phyloP scores from a whole-genome alignment of 345 rosid genomes.

The Eucalyptus guilfoylei region DNA sequence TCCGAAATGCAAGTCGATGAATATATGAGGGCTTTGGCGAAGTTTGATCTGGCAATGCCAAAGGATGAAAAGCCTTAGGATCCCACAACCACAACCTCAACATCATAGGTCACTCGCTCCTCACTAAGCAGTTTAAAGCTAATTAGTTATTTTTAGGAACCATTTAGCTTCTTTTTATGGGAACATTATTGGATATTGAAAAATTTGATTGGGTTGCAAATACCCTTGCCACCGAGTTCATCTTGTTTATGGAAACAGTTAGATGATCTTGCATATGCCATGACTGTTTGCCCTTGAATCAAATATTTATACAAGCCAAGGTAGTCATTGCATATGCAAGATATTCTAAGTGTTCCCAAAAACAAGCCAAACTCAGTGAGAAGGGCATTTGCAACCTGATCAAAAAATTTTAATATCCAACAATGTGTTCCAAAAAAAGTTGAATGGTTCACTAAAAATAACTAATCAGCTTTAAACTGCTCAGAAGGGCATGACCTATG shows the following conservation, averaged over 20 bases:
- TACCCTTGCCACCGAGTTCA: neutral
- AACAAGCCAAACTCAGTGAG: no score
- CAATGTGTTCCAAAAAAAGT: no score
- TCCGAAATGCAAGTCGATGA: neutral
- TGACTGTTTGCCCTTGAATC: neutral
- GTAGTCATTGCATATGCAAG: neutral
- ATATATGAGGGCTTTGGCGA: neutral
- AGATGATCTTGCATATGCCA: neutral
- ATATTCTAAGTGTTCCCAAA: neutral
- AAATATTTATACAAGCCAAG: neutral
- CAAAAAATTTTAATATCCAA: no score
- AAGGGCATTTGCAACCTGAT: no score
- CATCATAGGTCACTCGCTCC: neutral
- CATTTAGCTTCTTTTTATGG: neutral
- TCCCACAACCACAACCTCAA: neutral
- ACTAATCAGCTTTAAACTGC: neutral
- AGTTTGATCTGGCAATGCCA: neutral
- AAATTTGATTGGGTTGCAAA: neutral
- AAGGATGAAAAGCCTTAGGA: neutral
- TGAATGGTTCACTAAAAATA: neutral
- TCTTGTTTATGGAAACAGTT: rapidly evolving
- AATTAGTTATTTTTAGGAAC: neutral
- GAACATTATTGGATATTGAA: neutral
- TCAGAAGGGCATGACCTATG: rapidly evolving
- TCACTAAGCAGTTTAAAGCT: neutral